Evolutionary conservation across 2,329 filamentous ascomycete species (phyloP).

Genomic region (Pseudocercospora ulei): DNA sequence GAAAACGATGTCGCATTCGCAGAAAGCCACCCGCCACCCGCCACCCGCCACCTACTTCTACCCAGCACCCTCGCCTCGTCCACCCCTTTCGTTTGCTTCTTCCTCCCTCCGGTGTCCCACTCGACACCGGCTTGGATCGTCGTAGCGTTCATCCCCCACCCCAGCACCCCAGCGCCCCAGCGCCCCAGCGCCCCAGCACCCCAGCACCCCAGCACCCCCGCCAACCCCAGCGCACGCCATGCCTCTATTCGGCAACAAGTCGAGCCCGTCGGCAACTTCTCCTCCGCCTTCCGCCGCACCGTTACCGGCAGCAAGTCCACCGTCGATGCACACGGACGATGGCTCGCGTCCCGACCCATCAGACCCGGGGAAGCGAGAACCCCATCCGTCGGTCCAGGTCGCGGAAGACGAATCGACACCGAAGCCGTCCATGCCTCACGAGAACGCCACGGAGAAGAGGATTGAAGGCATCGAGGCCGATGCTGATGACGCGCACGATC

Average conservation of each 20-base stretch:
- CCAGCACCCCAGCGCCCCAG: too few species aligned
- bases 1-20: too few species aligned
- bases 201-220: too few species aligned
- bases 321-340: slow-evolving; percentile 12
- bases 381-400: slow-evolving; percentile 4
- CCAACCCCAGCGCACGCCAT: too few species aligned
- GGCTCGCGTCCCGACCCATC: slow-evolving; percentile 17
- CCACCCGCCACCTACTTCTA: too few species aligned
- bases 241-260: slow-evolving; percentile 22
- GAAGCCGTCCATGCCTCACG: slow-evolving; percentile 7
- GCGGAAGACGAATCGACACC: slow-evolving; percentile 6
- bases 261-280: slow-evolving; percentile 7
- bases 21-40: too few species aligned
- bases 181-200: too few species aligned
- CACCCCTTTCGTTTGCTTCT: too few species aligned
- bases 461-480: slow-evolving; percentile 19
- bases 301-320: slow-evolving; percentile 8
- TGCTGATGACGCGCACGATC: slow-evolving; percentile 19
- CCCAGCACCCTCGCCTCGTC: too few species aligned
- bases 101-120: too few species aligned
- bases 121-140: too few species aligned
- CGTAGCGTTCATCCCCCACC: too few species aligned
- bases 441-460: slow-evolving; percentile 18
- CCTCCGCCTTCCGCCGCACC: slow-evolving; percentile 9
- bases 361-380: slow-evolving; percentile 12